A percentile compares a stretch with the other conserved stretches of the same genome.
These are phyloP conservation scores for Xylaria sp. DNA, from an alignment of 2,329 filamentous ascomycete species.

Conservation along the genomic window DNA sequence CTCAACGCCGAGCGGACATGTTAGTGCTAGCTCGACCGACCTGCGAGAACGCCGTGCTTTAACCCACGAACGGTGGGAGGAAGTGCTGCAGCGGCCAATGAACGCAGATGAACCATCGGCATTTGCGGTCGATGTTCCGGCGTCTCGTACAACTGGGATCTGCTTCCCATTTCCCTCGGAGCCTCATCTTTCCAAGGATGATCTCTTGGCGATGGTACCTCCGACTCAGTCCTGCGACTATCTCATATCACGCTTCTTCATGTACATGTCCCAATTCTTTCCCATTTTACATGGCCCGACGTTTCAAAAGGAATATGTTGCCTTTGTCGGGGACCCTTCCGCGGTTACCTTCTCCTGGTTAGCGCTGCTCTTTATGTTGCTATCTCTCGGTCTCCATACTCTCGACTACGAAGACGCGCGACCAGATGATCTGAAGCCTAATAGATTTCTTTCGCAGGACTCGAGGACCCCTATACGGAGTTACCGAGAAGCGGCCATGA, in stretches of 20 bases:
- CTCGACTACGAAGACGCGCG: conserved; percentile 24
- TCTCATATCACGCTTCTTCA: conserved; percentile 27
- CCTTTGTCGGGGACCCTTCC: conserved; percentile 27
- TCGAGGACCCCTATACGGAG: conserved; percentile 3
- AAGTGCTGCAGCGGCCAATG: conserved; percentile 29
- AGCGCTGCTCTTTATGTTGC: conserved; percentile 30
- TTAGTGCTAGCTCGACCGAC: neutral
- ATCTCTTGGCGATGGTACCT: conserved; percentile 28
- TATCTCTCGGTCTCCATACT: conserved; percentile 26
- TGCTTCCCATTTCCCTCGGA: conserved; percentile 26
- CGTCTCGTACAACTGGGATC: conserved; percentile 8
- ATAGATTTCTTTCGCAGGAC: conserved; percentile 2
- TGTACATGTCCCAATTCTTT: conserved; percentile 28
- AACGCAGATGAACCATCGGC: conserved; percentile 28
- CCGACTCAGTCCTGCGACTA: conserved; percentile 24
- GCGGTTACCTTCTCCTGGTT: conserved; percentile 28
- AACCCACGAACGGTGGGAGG: conserved; percentile 32
- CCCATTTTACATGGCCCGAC: conserved; percentile 31
- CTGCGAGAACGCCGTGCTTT: conserved; percentile 22
- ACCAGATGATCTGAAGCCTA: conserved; percentile 14
- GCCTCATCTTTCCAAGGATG: conserved; percentile 18
- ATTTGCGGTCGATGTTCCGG: conserved; percentile 18
- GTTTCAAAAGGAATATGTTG: conserved; percentile 31
- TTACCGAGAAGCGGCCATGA: conserved; percentile 33
- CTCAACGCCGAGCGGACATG: conserved; percentile 3